Conservation (phyloP, 2,329 filamentous ascomycete species). For the Raffaelea arxii region DNA sequence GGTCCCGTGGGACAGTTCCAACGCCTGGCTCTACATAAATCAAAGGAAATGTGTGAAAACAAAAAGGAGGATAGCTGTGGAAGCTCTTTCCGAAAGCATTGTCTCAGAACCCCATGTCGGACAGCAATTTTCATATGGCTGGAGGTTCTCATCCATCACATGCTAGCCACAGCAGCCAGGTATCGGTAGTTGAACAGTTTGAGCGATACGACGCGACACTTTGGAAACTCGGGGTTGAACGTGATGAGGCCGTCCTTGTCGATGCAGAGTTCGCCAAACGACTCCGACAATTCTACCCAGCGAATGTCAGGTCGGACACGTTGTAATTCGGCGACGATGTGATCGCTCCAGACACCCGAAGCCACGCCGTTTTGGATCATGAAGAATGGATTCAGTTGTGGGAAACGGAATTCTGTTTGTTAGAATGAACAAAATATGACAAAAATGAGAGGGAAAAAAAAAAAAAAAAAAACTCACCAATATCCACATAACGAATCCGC, state of each 20-base stretch:
- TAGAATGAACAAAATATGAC: neutral
- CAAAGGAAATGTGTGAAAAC: too few relatives aligned
- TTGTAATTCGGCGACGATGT: constrained; percentile 52
- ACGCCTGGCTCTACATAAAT: neutral
- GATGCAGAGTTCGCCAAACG: constrained; percentile 49
- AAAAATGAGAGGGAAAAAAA: neutral
- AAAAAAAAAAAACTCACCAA: constrained; percentile 35
- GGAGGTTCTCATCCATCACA: too few relatives aligned
- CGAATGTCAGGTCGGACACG: constrained; percentile 46
- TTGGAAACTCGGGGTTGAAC: constrained; percentile 45
- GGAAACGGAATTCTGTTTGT: constrained; percentile 53
- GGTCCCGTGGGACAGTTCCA: too few relatives aligned
- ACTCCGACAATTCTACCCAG: constrained; percentile 55
- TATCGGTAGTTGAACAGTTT: constrained; percentile 49
- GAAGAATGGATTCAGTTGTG: constrained; percentile 65
- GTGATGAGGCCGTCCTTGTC: constrained; percentile 50
- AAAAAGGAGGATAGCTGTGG: neutral
- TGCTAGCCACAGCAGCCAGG: constrained; percentile 23
- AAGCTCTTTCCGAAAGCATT: too few relatives aligned
- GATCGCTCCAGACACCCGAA: constrained; percentile 63
- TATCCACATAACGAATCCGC: constrained; percentile 65
- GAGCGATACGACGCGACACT: constrained; percentile 42
- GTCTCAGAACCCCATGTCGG: neutral
- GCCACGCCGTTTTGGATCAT: constrained; percentile 49
- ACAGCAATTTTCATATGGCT: too few relatives aligned